Evolutionary conservation across 2,329 filamentous ascomycete species (phyloP), one percentile per base, ranked within the genome.

Genomic region (Stagonosporopsis cucurbitacearum): DNA sequence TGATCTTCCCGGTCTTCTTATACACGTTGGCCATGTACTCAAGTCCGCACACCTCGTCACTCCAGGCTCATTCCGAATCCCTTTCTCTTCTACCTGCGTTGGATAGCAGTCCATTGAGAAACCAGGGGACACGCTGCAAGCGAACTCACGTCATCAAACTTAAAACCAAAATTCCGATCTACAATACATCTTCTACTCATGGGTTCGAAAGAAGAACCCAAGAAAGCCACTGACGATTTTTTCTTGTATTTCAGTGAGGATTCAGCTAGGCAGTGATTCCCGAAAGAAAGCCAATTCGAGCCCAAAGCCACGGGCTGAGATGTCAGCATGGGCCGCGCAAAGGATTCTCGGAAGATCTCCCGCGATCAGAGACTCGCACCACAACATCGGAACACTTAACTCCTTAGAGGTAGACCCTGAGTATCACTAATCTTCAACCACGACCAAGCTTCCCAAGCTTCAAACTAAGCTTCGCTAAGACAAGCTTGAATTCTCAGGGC

Each of bases 311-410:
- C 36, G 41, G 46, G 42, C 37, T 26, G 25, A 49, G 13, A n/a
- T 35, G n/a, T 32, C 26, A 32, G 13, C 17, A 2, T 2, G 12
- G 17, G 32, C 32, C 32, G 32, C 32, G 32, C n/a, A n/a, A 6
- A 17, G 30, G 28, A 23, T 41, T 12, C 42, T 49, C 46, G 46
- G 46, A 42, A 49, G 36, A 41, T 49, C 46, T 49, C 46, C 46
- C 36, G 46, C 25, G 15, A 13, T 2, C 13, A 35, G 19, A 26
- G 37, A 49, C 13, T 49, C 46, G 46, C 26, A 35, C 46, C 37
- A 35, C 8, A 17, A 13, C 7, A 20, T 7, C 20, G 46, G 46
- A 41, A 49, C 36, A 13, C 41, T 43, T 43, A 3, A 15, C n/a
- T 11, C 9, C n/a, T 20, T 43, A 5, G 9, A 32, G 41, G 23